Conservation (phyloP, 495 filamentous ascomycete species). For the Physcia stellaris region DNA sequence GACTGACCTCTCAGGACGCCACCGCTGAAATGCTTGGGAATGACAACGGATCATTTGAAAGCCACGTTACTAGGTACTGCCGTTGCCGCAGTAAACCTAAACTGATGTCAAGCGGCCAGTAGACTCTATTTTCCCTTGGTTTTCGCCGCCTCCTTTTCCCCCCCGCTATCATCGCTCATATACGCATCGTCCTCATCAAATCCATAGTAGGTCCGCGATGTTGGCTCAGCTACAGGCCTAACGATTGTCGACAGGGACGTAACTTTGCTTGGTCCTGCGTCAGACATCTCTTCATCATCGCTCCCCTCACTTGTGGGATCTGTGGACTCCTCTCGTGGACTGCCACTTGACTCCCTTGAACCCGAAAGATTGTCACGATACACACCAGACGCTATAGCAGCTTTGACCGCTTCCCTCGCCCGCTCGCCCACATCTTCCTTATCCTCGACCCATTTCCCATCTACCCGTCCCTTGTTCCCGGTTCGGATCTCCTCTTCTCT, state of each 20-base stretch:
- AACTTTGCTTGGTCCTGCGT: neutral
- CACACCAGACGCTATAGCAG: conserved; percentile 53
- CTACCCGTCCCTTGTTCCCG: conserved; percentile 55
- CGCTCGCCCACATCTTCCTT: conserved; percentile 76
- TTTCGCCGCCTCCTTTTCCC: no score
- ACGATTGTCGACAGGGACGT: conserved; percentile 19
- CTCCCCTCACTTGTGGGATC: conserved; percentile 26
- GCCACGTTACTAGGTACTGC: no score
- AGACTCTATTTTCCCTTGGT: no score
- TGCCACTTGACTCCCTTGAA: conserved; percentile 32
- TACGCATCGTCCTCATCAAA: conserved; percentile 71
- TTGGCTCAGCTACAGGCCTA: conserved; percentile 9
- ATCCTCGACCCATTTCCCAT: conserved; percentile 87
- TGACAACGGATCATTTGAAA: no score
- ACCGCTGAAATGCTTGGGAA: no score
- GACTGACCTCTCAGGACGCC: no score
- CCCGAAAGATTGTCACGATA: conserved; percentile 37
- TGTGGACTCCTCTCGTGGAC: conserved; percentile 38
- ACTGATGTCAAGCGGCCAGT: no score
- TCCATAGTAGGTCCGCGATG: conserved; percentile 48
- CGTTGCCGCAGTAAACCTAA: no score
- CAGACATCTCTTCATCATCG: conserved; percentile 24
- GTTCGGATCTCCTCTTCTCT: conserved; percentile 65
- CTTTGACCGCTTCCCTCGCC: conserved; percentile 68
- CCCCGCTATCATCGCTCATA: conserved; percentile 71